Evolutionary conservation across 345 rosid genomes (phyloP).

Genomic region (Physaria fendleri): DNA sequence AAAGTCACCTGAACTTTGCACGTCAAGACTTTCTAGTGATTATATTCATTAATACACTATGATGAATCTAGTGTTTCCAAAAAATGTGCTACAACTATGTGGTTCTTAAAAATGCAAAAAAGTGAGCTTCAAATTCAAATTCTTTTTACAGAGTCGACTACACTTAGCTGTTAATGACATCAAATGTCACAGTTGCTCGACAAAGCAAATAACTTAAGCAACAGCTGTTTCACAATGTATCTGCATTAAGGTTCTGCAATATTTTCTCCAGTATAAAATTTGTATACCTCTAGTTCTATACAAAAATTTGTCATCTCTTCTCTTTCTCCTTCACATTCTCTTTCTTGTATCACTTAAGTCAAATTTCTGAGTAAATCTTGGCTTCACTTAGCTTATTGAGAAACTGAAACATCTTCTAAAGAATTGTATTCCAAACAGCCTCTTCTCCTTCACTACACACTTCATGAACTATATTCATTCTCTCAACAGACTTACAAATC

Average conservation of each 20-base stretch:
- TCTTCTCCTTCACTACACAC: conserved; percentile 88
- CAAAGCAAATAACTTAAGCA: background rate
- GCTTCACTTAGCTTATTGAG: background rate
- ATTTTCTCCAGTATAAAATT: background rate
- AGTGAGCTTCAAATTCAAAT: background rate
- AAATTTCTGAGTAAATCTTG: background rate
- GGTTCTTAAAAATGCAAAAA: background rate
- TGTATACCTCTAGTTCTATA: conserved; percentile 22
- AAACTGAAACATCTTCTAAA: conserved; percentile 9
- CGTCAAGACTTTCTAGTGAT: background rate
- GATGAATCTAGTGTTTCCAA: no score
- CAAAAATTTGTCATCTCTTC: conserved; percentile 16
- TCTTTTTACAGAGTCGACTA: background rate
- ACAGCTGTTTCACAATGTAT: background rate
- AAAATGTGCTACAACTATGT: background rate
- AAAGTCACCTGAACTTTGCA: background rate
- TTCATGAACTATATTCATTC: conserved; percentile 67
- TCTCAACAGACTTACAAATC: conserved; percentile 94
- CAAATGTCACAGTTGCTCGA: no score
- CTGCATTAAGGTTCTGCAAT: background rate
- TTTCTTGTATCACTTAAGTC: background rate
- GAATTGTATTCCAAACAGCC: conserved; percentile 71
- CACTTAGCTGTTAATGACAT: no score
- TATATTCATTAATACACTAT: no score
- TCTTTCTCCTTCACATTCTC: background rate